These are phyloP conservation scores for Pseudoscleropodium purum DNA, from an alignment of 225 moss, liverwort and hornwort species.

Conservation along the genomic window DNA sequence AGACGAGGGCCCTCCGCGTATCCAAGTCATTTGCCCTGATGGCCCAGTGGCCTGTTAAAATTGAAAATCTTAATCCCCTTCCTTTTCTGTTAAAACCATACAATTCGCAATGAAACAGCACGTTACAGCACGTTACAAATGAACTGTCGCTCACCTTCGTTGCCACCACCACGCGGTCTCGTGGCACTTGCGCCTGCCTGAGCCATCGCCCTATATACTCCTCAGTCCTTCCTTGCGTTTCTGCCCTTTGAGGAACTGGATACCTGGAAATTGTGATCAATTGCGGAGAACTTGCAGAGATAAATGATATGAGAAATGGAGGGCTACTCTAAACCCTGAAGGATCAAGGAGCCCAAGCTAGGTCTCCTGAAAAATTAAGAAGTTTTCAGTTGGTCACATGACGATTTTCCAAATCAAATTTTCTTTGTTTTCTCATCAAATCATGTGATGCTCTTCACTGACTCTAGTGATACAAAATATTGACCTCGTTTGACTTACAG, in stretches of 20 bases:
- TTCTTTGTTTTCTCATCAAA: background rate
- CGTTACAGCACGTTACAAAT: background rate
- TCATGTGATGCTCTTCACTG: background rate
- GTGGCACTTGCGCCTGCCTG: constrained; percentile 44
- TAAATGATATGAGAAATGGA: background rate
- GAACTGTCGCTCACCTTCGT: constrained; percentile 41
- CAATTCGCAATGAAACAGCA: background rate
- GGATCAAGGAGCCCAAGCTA: background rate
- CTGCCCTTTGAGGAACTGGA: constrained; percentile 69
- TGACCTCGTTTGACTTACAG: background rate
- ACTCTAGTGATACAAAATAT: background rate
- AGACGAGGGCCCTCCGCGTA: constrained; percentile 64
- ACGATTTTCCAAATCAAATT: background rate
- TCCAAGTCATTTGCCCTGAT: constrained; percentile 91
- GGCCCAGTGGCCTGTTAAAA: constrained; percentile 61
- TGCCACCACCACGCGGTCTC: constrained; percentile 62
- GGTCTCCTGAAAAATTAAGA: background rate
- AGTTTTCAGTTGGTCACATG: background rate
- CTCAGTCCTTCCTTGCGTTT: constrained; percentile 69
- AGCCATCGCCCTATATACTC: constrained; percentile 74
- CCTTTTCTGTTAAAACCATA: background rate
- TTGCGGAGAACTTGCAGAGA: background rate
- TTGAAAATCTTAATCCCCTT: background rate
- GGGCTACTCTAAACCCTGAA: background rate
- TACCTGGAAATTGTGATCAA: constrained; percentile 43